Evolutionary conservation across 208 protist species (phyloP).

Genomic region (Leishmania braziliensis): DNA sequence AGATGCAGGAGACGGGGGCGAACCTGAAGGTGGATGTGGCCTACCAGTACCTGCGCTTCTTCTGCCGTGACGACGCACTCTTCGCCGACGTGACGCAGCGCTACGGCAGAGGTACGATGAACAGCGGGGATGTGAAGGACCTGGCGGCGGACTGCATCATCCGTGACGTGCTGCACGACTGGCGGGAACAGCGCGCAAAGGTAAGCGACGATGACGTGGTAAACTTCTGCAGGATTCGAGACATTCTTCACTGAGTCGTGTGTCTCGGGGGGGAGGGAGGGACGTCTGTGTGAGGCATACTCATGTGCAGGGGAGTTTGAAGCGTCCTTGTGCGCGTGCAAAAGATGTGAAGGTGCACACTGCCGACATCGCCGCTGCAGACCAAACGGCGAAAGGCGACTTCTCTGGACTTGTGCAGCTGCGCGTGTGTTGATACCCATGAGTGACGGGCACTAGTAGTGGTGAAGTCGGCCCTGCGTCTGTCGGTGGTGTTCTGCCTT

Average conservation of each 20-base stretch:
- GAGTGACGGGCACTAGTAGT: neutral
- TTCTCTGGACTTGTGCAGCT: neutral
- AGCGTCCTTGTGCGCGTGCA: neutral
- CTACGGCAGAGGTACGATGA: conserved; percentile 72
- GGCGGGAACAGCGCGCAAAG: conserved; percentile 53
- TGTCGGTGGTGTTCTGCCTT: neutral
- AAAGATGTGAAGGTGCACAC: neutral
- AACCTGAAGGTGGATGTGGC: conserved; percentile 95
- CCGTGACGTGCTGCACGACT: conserved; percentile 63
- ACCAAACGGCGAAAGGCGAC: neutral
- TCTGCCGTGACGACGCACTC: conserved; percentile 95
- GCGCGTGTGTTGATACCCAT: neutral
- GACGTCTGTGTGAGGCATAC: neutral
- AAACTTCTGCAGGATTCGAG: conserved; percentile 71
- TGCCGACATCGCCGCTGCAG: neutral
- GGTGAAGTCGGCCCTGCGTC: neutral
- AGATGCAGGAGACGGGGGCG: conserved; percentile 94
- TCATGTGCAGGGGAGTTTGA: neutral
- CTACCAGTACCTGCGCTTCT: conserved; percentile 97
- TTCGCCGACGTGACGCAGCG: conserved; percentile 78
- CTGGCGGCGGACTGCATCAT: conserved; percentile 71
- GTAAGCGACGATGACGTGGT: conserved; percentile 80
- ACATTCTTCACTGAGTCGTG: conserved; percentile 58
- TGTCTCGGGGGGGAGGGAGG: neutral
- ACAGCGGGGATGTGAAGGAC: conserved; percentile 84